Percentiles rank a stretch among this genome's conserved stretches.
These are phyloP conservation scores for Mariannaea sp. DNA, from an alignment of 2,329 filamentous ascomycete species.

Conservation along the genomic window DNA sequence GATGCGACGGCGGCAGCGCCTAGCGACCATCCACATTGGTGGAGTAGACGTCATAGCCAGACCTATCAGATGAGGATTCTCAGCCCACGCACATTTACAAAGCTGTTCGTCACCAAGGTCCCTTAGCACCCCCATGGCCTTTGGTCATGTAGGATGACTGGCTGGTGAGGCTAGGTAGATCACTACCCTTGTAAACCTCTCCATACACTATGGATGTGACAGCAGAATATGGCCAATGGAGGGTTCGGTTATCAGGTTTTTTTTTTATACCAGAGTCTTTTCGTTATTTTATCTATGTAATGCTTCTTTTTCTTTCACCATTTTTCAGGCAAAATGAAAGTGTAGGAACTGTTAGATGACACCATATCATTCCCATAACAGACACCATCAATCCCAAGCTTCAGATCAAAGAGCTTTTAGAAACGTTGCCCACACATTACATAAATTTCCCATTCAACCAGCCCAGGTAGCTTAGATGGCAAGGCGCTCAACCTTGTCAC, in stretches of 20 bases:
- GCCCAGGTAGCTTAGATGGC: constrained; percentile 72
- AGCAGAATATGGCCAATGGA: no score
- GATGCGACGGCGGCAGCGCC: constrained; percentile 27
- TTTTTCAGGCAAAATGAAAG: no score
- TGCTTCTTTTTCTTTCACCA: constrained; percentile 17
- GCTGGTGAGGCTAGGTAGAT: neutral
- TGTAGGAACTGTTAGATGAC: constrained; percentile 5
- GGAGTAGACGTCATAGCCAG: constrained; percentile 35
- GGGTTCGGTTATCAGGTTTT: neutral
- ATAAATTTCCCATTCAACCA: constrained; percentile 23
- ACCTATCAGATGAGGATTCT: constrained; percentile 24
- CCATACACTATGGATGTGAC: no score
- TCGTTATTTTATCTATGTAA: constrained; percentile 23
- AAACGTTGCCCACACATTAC: constrained; percentile 7
- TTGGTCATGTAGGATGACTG: no score
- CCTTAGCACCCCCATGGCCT: no score
- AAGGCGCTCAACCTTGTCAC: constrained; percentile 94
- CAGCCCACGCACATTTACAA: constrained; percentile 20
- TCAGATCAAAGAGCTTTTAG: constrained; percentile 19
- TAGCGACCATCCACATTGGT: constrained; percentile 34
- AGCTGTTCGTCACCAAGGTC: constrained; percentile 12
- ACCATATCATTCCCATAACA: constrained; percentile 13
- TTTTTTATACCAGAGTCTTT: neutral
- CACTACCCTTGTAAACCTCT: neutral
- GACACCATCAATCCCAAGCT: constrained; percentile 19